Evolutionary conservation across 108 stramenopile species (phyloP).

Genomic region (Pseudonitzschia multiseries): DNA sequence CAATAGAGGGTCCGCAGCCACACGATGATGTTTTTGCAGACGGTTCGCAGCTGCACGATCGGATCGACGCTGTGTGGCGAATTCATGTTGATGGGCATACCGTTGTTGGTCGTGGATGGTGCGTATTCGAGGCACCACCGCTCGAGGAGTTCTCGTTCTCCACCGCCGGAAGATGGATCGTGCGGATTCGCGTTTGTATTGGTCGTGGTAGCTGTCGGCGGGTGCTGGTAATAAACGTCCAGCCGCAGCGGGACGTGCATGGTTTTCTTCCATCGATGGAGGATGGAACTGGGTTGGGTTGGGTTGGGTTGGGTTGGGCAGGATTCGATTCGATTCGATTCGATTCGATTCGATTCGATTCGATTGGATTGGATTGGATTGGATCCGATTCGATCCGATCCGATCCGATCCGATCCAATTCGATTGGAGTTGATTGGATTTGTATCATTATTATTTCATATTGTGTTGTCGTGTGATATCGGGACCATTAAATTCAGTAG

Average conservation of each 20-base stretch:
- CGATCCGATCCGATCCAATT: background rate
- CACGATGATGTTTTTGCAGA: conserved; percentile 74
- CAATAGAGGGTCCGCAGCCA: conserved; percentile 68
- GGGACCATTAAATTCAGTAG: no score
- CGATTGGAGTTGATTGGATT: background rate
- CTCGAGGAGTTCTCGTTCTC: conserved; percentile 69
- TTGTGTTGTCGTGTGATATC: no score
- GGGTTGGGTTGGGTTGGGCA: background rate
- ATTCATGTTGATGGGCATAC: background rate
- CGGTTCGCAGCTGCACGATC: conserved; percentile 67
- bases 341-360: background rate
- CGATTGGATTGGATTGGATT: background rate
- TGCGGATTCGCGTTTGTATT: background rate
- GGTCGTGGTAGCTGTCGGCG: background rate
- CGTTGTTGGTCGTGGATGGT: conserved; percentile 1
- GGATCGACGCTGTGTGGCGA: conserved; percentile 33
- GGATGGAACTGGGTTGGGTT: conserved; percentile 29
- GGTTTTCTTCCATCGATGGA: conserved; percentile 50
- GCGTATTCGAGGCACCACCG: conserved; percentile 84
- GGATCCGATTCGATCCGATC: background rate
- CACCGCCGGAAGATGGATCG: background rate
- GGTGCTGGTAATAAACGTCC: conserved; percentile 82
- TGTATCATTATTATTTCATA: no score
- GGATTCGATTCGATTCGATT: background rate
- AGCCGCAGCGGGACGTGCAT: conserved; percentile 79